Percentiles rank a stretch among this genome's conserved stretches.
Evolutionary conservation across 306 rosid species (phyloP).

Genomic region (Cercis canadensis): DNA sequence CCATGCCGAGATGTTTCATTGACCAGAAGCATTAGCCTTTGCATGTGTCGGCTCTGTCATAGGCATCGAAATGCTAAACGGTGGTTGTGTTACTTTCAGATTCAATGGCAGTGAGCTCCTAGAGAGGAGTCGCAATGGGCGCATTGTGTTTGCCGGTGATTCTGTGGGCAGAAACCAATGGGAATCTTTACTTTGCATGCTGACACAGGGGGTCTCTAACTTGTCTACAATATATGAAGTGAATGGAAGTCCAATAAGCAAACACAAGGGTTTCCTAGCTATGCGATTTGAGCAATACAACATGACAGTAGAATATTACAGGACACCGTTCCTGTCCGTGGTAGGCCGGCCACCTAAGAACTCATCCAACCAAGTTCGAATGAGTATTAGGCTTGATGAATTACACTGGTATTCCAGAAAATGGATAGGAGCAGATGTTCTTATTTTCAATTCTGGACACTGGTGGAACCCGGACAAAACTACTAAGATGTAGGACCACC

Average conservation of each 20-base stretch:
- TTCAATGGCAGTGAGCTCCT: conserved; percentile 82
- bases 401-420: conserved; percentile 68
- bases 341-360: conserved; percentile 68
- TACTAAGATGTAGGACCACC: conserved; percentile 44
- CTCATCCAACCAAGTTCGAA: conserved; percentile 43
- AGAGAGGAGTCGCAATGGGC: conserved; percentile 73
- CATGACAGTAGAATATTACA: conserved; percentile 83
- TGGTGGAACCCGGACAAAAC: conserved; percentile 91
- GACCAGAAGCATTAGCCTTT: too few species aligned
- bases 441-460: conserved; percentile 81
- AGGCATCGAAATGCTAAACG: neutral
- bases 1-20: too few species aligned
- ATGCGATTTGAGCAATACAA: conserved; percentile 70
- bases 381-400: conserved; percentile 58
- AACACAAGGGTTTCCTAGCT: conserved; percentile 75
- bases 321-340: conserved; percentile 68
- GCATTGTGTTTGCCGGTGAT: conserved; percentile 91
- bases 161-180: conserved; percentile 92
- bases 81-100: conserved; percentile 44
- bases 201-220: conserved; percentile 64
- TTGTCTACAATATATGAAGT: conserved; percentile 75
- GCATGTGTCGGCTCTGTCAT: too few species aligned
- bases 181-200: conserved; percentile 91
- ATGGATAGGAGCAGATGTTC: conserved; percentile 72
- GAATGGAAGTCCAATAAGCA: conserved; percentile 73